A percentile compares a stretch with the other conserved stretches of the same genome.
Evolutionary conservation across 805 yeast species (phyloP).

Genomic region (Henningerozyma blattae): DNA sequence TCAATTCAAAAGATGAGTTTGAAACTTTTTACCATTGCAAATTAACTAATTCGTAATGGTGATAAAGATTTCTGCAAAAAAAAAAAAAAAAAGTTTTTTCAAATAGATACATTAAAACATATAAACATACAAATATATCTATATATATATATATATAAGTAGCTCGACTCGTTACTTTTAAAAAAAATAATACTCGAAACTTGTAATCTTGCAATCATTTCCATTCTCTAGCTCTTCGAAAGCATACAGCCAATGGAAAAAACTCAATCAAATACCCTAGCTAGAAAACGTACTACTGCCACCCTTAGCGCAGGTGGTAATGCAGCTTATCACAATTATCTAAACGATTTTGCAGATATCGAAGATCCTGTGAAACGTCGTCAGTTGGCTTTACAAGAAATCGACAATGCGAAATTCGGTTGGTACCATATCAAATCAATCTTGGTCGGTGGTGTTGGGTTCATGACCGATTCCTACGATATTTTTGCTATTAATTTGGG

Average conservation of each 20-base stretch:
- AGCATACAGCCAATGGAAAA: background rate
- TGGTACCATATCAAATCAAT: conserved; percentile 79
- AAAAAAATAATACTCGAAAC: too few species aligned
- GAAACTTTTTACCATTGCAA: too few species aligned
- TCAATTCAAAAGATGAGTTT: too few species aligned
- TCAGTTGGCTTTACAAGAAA: conserved; percentile 73
- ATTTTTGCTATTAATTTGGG: conserved; percentile 83
- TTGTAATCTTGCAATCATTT: background rate
- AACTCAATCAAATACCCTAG: background rate
- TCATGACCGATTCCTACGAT: conserved; percentile 87
- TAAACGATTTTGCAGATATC: conserved; percentile 69
- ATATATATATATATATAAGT: too few species aligned
- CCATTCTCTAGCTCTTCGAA: background rate
- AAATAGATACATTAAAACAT: too few species aligned
- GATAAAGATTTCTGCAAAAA: too few species aligned
- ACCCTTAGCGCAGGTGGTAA: conserved; percentile 56
- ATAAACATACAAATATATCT: too few species aligned
- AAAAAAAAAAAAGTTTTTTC: too few species aligned
- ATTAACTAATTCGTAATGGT: too few species aligned
- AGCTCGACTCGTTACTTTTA: too few species aligned
- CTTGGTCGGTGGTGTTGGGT: conserved; percentile 85
- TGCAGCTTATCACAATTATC: conserved; percentile 74
- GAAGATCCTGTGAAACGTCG: conserved; percentile 82
- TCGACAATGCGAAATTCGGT: conserved; percentile 67
- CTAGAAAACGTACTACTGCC: background rate